Base-by-base conservation (phyloP, 192 early-diverging fungal species). In the Dissophora ornata region DNA sequence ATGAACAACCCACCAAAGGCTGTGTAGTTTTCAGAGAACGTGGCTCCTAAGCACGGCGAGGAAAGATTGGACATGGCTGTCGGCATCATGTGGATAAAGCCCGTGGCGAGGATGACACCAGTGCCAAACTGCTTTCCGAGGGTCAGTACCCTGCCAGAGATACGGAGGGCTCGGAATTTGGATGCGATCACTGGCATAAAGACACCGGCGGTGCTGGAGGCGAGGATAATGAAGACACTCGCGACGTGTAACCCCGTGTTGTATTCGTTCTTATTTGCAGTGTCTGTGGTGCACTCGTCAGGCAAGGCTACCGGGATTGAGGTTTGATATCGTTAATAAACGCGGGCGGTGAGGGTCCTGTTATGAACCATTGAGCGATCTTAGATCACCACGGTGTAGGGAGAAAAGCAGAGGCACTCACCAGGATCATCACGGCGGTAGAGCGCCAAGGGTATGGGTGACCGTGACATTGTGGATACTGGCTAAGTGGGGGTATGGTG, bases 61-160 rank as follows among this genome's bases (percentile, higher is more conserved):
- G 83, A 80, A 22, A 93, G 82, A 11, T 81, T 78, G 30, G 73
- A 71, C 16, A 88, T 70, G 25, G 90, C 85, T 0, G 57, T 87
- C 1, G 89, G 84, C 10, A 93, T 65, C 90, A 71, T 75, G 69
- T 94, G 92, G 42, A 94, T 87, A 50, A 94, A 90, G 12, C 86
- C 87, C 8, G 92, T 94, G 12, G 92, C 88, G 24, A 92, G 50
- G 50, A 94, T 91, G 8, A 92, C 88, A 3, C 91, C 92, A 0
- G 82, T 84, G 34, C 86, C 86, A 50, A 81, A 81, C 36, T 79
- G 67, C 32, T 79, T 79, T 13, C 81, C 77, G 40, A 64, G 53
- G 2, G 22, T 56, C 38, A 69, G n/a, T 6, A 71, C 34, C 21
- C 44, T 44, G 21, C 11, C 11, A 1, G 57, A 47, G 26, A 57